These are phyloP conservation scores for Nitzschia palea DNA, from an alignment of 108 stramenopile species.

Conservation along the genomic window DNA sequence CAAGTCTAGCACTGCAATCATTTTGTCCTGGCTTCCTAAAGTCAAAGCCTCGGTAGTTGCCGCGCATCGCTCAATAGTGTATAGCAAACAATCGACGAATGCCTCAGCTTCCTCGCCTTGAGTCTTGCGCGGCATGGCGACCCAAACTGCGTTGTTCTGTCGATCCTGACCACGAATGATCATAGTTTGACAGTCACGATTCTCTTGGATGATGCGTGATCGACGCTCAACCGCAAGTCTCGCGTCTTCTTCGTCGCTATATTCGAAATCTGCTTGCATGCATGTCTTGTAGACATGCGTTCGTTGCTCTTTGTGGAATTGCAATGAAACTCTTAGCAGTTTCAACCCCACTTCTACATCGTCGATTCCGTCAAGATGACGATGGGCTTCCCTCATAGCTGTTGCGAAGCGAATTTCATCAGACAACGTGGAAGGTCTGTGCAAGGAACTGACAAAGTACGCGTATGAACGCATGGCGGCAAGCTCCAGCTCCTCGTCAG, in stretches of 20 bases:
- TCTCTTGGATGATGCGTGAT: conserved; percentile 26
- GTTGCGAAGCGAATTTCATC: conserved; percentile 11
- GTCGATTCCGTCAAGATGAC: conserved; percentile 16
- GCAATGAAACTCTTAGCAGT: conserved; percentile 1
- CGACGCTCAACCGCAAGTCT: conserved; percentile 6
- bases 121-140: conserved; percentile 18
- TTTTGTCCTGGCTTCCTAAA: conserved; percentile 25
- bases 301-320: conserved; percentile 21
- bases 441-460: conserved; percentile 26
- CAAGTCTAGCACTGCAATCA: conserved; percentile 32
- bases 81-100: conserved; percentile 27
- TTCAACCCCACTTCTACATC: conserved; percentile 12
- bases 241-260: conserved; percentile 5
- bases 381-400: conserved; percentile 36
- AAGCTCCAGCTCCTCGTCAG: conserved; percentile 25
- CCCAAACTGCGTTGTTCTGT: conserved; percentile 27
- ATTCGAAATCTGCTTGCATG: conserved; percentile 20
- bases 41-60: conserved; percentile 28
- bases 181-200: conserved; percentile 21
- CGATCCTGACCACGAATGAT: conserved; percentile 36
- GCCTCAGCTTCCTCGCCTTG: conserved; percentile 20
- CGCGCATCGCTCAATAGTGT: conserved; percentile 38
- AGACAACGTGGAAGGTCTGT: not conserved
- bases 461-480: conserved; percentile 34
- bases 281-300: conserved; percentile 20